Conservation (phyloP, 192 early-diverging fungal genomes). For the Backusella morwellensis region DNA sequence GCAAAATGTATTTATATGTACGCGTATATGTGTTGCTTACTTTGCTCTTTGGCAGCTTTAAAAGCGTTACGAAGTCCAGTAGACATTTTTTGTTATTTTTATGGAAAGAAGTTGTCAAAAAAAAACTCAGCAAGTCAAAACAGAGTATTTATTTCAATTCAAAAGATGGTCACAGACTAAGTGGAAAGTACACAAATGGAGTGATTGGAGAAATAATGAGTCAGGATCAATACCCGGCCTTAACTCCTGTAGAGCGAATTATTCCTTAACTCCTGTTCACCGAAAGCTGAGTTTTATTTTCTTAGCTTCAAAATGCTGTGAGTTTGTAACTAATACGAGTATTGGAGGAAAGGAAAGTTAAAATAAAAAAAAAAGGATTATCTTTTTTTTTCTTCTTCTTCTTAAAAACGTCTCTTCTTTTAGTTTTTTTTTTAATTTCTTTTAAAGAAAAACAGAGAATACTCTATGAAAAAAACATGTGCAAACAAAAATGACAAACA, state of each 20-base stretch:
- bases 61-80: constrained; percentile 4
- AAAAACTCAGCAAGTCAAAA: background rate
- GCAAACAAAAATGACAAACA: no score
- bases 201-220: background rate
- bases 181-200: background rate
- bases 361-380: no score
- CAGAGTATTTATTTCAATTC: background rate
- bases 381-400: no score
- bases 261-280: background rate
- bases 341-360: no score
- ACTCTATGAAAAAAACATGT: no score
- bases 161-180: background rate
- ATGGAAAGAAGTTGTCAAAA: constrained; percentile 8
- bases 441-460: no score
- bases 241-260: constrained; percentile 8
- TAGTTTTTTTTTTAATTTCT: no score
- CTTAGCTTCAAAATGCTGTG: background rate
- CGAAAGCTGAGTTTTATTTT: constrained; percentile 4
- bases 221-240: background rate
- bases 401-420: no score
- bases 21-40: background rate
- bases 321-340: no score
- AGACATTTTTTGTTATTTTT: constrained; percentile 2
- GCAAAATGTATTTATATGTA: no score
- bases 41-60: constrained; percentile 3